Evolutionary conservation across 495 filamentous ascomycete genomes (phyloP), one percentile per base, ranked within the genome.

Genomic region (Penicillium paxilli): DNA sequence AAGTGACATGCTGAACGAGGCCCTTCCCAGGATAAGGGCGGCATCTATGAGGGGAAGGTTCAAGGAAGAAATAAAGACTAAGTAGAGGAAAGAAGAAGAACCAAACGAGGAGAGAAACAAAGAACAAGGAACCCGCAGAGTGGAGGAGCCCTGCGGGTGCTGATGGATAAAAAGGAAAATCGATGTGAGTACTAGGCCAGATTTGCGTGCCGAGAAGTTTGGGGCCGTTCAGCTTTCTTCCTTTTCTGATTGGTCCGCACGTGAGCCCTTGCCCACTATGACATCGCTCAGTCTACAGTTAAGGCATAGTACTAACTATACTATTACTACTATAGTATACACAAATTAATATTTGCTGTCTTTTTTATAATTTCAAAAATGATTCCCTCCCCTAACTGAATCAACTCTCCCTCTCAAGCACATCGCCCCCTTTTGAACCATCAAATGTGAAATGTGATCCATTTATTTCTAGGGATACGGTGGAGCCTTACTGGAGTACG

Each of bases 1-100:
- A 46, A 70, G 61, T 54, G 75, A 66, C 75, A 78, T 78, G 52
- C 50, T 77, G 67, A 59, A 52, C 48, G 45, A 46, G 68, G 65
- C 58, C 62, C 67, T 66, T 59, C 65, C 57, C 64, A 59, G 68
- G 59, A 60, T 68, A 56, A 52, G 57, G 54, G 58, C 68, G 62
- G 68, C 75, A 78, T 78, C 71, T 67, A 73, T 61, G 42, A 32
- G 38, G 49, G 42, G 16, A 56, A 35, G 21, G 24, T n/a, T 8
- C 35, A 47, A 38, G 42, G 23, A 61, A 51, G 49, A 7, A 53
- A 42, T 30, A 60, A 41, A 58, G 48, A 23, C 25, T 21, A 21
- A 47, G n/a, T n/a, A n/a, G n/a, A n/a, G n/a, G n/a, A n/a, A n/a
- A n/a, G n/a, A n/a, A n/a, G n/a, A n/a, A 52, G 35, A 47, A 20